Base-by-base conservation (phyloP, 257 asterid genomes). In the Ocimum tenuiflorum region DNA sequence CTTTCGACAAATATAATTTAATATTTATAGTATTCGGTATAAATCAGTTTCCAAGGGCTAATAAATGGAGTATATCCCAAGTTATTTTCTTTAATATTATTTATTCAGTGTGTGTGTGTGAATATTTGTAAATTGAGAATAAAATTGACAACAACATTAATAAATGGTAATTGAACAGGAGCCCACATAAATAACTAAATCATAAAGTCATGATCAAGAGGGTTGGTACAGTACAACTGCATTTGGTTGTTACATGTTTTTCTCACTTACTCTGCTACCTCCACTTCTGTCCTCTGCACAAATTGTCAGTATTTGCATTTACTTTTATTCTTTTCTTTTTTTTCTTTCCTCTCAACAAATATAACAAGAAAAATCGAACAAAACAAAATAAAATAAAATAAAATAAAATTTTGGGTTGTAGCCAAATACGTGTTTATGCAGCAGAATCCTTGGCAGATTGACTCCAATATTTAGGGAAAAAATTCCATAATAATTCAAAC, bases 151-250 rank as follows among this genome's bases (percentile, higher is more conserved):
- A 33, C 13, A 13, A 31, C 33, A 33, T 56, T 18, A 50, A 60
- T 39, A 60, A 39, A 19, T 6, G 36, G 3, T 11, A 18, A 39
- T 13, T 0, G 24, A 20, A 47, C 27, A 9, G 13, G 60, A 15
- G 29, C 35, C 66, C 74, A 53, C 65, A 67, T 0, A 54, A 67
- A 67, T 53, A 33, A 73, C 17, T 18, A 67, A 51, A 70, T 76
- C 69, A 76, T 65, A 24, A 39, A 65, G 71, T 60, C 39, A 66
- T 65, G 59, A 53, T 66, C 36, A 71, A 58, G 67, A 38, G 53
- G 67, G 74, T 76, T 53, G 80, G 77, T 76, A 65, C 17, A 49
- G 7, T 46, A 39, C 75, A 60, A 43, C 69, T 47, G 46, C 67
- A 47, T 68, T 3, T 47, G 43, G 74, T 63, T 70, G 70, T 63